Conservation (phyloP, 2,329 filamentous ascomycete species). For the Aureobasidium melanogenum region DNA sequence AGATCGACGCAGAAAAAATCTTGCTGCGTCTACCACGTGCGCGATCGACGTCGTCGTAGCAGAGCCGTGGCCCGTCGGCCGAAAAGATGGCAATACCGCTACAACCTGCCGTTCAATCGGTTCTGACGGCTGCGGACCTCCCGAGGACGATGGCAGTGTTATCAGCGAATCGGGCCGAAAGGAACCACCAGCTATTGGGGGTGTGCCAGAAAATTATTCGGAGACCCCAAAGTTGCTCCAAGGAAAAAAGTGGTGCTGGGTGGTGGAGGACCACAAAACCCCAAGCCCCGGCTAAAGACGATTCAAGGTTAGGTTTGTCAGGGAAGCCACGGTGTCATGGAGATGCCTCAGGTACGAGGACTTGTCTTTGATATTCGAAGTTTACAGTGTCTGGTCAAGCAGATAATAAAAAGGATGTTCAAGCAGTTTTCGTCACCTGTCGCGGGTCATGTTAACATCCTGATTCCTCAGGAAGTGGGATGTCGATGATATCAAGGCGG, state of each 20-base stretch:
- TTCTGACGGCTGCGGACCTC: background rate
- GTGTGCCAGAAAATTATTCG: constrained; percentile 3
- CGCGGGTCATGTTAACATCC: background rate
- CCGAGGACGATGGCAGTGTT: background rate
- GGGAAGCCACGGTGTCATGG: constrained; percentile 5
- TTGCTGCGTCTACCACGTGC: background rate
- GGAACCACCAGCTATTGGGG: background rate
- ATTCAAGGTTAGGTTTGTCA: background rate
- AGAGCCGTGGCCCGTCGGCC: background rate
- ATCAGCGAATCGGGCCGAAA: constrained; percentile 5
- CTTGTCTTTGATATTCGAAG: background rate
- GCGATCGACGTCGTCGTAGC: background rate
- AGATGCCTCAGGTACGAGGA: background rate
- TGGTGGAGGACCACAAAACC: background rate
- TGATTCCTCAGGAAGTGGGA: background rate
- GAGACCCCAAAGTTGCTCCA: constrained; percentile 5
- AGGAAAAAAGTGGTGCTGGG: background rate
- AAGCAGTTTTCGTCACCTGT: background rate
- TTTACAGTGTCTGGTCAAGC: background rate
- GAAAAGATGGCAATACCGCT: background rate
- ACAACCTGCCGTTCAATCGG: background rate
- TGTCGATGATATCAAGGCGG: background rate
- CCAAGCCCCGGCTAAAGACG: background rate
- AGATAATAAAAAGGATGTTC: background rate
- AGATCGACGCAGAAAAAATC: background rate